Conservation (phyloP, 768 basidiomycete species). For the Glaciozyma antarctica region DNA sequence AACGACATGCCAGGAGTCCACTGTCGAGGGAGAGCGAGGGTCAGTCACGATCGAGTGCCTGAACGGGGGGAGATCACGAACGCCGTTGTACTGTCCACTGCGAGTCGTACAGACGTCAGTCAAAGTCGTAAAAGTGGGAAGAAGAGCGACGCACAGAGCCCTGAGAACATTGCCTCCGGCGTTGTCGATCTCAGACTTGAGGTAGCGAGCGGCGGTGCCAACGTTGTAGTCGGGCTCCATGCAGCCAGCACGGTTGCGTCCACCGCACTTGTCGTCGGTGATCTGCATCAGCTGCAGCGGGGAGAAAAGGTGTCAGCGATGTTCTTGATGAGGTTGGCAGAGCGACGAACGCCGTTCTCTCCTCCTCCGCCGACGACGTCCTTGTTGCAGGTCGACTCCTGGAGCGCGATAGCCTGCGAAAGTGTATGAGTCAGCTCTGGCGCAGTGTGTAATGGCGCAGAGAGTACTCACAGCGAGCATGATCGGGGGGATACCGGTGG, state of each 20-base stretch:
- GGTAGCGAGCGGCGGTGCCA: constrained; percentile 24
- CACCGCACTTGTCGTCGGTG: constrained; percentile 34
- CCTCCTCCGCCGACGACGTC: constrained; percentile 15
- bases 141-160: constrained; percentile 22
- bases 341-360: constrained; percentile 1
- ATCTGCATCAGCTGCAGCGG: constrained; percentile 12
- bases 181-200: constrained; percentile 12
- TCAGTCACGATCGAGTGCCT: not conserved
- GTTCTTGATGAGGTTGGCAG: not conserved
- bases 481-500: constrained; percentile 56
- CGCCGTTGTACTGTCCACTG: not conserved
- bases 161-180: constrained; percentile 12
- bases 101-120: no score
- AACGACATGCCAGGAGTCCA: constrained; percentile 7
- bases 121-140: not conserved
- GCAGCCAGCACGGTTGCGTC: constrained; percentile 20
- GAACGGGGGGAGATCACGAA: not conserved
- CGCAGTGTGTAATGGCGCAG: not conserved
- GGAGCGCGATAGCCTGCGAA: constrained; percentile 61
- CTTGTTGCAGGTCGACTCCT: constrained; percentile 64
- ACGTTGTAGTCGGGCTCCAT: constrained; percentile 29
- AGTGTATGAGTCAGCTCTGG: no score
- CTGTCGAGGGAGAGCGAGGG: no score
- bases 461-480: constrained; percentile 51
- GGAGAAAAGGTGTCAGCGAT: not conserved